A percentile compares a stretch with the other conserved stretches of the same genome.
Evolutionary conservation across 805 yeast genomes (phyloP).

Genomic region (Spathaspora hagerdaliae): DNA sequence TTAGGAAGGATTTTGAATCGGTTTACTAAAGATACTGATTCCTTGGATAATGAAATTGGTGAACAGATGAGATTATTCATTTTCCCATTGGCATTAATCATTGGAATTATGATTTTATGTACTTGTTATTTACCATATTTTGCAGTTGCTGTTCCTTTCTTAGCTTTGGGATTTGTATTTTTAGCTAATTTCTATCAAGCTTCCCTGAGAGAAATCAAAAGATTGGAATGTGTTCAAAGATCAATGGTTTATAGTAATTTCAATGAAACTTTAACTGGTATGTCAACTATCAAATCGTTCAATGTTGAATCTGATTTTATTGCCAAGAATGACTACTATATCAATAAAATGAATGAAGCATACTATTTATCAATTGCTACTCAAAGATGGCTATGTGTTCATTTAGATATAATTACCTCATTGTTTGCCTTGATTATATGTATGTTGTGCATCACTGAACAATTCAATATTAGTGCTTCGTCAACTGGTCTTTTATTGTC

Average conservation of each 20-base stretch:
- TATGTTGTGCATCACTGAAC: constrained; percentile 55
- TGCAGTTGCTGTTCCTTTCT: constrained; percentile 51
- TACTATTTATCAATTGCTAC: constrained; percentile 46
- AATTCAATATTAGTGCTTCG: constrained; percentile 53
- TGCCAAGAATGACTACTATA: constrained; percentile 38
- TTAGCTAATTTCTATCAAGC: constrained; percentile 45
- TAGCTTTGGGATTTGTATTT: constrained; percentile 35
- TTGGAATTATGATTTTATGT: constrained; percentile 42
- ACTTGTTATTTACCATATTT: constrained; percentile 52
- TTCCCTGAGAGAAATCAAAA: constrained; percentile 44
- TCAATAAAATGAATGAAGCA: constrained; percentile 50
- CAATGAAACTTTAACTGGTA: constrained; percentile 46
- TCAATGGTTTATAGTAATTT: constrained; percentile 47
- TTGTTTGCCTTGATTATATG: constrained; percentile 50
- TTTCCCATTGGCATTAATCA: constrained; percentile 37
- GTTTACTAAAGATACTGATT: constrained; percentile 43
- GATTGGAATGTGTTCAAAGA: constrained; percentile 46
- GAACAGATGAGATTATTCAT: constrained; percentile 39
- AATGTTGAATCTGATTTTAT: constrained; percentile 29
- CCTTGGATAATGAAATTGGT: constrained; percentile 43
- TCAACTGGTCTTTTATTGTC: constrained; percentile 61
- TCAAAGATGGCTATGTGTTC: constrained; percentile 63
- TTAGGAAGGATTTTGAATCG: constrained; percentile 42
- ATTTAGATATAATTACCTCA: constrained; percentile 47
- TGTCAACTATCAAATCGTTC: constrained; percentile 45